Conservation (phyloP, 2,329 filamentous ascomycete genomes). For the Fusarium sp. region DNA sequence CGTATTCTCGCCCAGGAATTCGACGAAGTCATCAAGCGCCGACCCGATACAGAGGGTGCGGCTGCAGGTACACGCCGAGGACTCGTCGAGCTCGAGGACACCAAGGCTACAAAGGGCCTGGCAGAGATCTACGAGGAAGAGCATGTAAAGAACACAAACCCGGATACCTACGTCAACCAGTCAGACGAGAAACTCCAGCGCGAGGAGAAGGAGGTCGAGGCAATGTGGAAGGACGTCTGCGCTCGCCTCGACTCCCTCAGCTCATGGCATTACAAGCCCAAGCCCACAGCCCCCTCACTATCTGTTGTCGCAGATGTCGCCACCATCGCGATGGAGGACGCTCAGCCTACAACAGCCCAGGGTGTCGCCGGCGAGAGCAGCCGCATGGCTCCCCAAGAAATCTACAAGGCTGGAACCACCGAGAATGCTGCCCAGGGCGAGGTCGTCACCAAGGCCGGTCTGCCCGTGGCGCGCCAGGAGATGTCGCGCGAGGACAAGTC, state of each 20-base stretch:
- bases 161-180: conserved; percentile 82
- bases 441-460: conserved; percentile 80
- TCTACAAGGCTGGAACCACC: conserved; percentile 82
- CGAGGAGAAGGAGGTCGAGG: conserved; percentile 85
- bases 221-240: conserved; percentile 84
- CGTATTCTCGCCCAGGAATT: conserved; percentile 92
- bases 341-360: conserved; percentile 84
- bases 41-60: conserved; percentile 78
- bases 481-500: conserved; percentile 89
- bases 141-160: conserved; percentile 82
- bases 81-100: conserved; percentile 85
- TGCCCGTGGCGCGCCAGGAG: conserved; percentile 85
- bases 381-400: conserved; percentile 91
- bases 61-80: conserved; percentile 75
- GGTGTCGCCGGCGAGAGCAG: conserved; percentile 77
- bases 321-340: conserved; percentile 95
- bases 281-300: conserved; percentile 82
- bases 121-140: conserved; percentile 96
- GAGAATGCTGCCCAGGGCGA: conserved; percentile 76
- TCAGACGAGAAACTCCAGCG: conserved; percentile 85
- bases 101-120: conserved; percentile 86
- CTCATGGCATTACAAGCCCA: conserved; percentile 96
- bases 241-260: conserved; percentile 88
- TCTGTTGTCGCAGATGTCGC: conserved; percentile 91
- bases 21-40: conserved; percentile 87